These are phyloP conservation scores for Musa beccarii DNA, from an alignment of 176 grass and related monocot genomes.

Conservation along the genomic window DNA sequence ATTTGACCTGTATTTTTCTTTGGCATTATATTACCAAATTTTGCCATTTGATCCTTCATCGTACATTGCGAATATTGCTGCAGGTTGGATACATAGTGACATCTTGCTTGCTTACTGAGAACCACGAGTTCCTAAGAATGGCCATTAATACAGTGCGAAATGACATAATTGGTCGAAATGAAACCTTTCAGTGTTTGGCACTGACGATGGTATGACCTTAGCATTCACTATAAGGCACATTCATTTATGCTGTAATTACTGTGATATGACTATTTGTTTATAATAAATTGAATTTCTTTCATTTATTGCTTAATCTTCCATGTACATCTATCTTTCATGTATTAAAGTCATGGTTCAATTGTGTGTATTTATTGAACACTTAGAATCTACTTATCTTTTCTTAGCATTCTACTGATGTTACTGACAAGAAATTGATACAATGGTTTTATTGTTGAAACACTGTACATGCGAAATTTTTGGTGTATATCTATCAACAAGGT, in stretches of 20 bases:
- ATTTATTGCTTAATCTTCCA: background rate
- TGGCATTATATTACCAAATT: no score
- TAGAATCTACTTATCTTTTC: background rate
- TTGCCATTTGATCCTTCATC: background rate
- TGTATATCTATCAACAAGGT: background rate
- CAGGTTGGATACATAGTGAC: slow-evolving; percentile 98
- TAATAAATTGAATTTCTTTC: background rate
- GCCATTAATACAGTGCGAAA: slow-evolving; percentile 97
- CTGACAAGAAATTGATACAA: background rate
- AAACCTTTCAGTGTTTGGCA: slow-evolving; percentile 96
- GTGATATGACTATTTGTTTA: background rate
- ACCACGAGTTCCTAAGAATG: slow-evolving; percentile 91
- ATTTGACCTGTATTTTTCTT: no score
- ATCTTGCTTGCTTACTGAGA: slow-evolving; percentile 91
- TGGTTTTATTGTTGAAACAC: background rate
- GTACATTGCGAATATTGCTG: slow-evolving; percentile 13
- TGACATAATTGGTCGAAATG: slow-evolving; percentile 98
- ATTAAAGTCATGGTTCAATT: background rate
- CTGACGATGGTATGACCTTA: slow-evolving; percentile 77
- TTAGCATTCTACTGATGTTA: background rate
- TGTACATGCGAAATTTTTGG: background rate
- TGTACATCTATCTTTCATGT: background rate
- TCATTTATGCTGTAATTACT: background rate
- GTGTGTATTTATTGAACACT: background rate
- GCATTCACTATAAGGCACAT: background rate